These are phyloP conservation scores for Davidsoniella neocaledoniae DNA, from an alignment of 2,329 filamentous ascomycete species.

Conservation along the genomic window DNA sequence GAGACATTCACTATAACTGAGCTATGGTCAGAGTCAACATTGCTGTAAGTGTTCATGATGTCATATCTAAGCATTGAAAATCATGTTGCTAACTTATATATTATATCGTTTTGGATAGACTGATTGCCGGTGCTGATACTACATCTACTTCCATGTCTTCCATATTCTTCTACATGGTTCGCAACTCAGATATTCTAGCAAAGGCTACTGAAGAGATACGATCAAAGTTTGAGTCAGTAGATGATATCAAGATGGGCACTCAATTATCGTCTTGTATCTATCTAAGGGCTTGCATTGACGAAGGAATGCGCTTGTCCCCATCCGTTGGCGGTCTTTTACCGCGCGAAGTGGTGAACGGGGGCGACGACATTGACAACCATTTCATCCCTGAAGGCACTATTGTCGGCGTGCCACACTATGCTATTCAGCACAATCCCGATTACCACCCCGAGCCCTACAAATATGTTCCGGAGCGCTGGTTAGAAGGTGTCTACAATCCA, in stretches of 20 bases:
- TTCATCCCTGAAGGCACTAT: constrained; percentile 41
- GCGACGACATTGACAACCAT: constrained; percentile 36
- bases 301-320: constrained; percentile 46
- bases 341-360: constrained; percentile 39
- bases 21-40: constrained; percentile 54
- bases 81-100: constrained; percentile 3
- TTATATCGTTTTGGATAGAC: constrained; percentile 21
- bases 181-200: constrained; percentile 30
- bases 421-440: constrained; percentile 47
- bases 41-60: constrained; percentile 30
- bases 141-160: constrained; percentile 52
- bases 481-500: constrained; percentile 29
- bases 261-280: constrained; percentile 35
- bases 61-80: background rate
- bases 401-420: constrained; percentile 49
- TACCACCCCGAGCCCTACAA: constrained; percentile 44
- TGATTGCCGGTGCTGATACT: constrained; percentile 56
- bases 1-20: constrained; percentile 47
- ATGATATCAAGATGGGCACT: constrained; percentile 38
- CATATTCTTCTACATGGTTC: constrained; percentile 45
- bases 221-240: constrained; percentile 29
- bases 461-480: constrained; percentile 50
- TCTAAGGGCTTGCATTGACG: constrained; percentile 46
- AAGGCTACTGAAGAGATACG: constrained; percentile 36
- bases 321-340: constrained; percentile 43